Percentiles rank a stretch among this genome's conserved stretches.
These are phyloP conservation scores for Penicillium ucsense DNA, from an alignment of 495 filamentous ascomycete species.

Conservation along the genomic window DNA sequence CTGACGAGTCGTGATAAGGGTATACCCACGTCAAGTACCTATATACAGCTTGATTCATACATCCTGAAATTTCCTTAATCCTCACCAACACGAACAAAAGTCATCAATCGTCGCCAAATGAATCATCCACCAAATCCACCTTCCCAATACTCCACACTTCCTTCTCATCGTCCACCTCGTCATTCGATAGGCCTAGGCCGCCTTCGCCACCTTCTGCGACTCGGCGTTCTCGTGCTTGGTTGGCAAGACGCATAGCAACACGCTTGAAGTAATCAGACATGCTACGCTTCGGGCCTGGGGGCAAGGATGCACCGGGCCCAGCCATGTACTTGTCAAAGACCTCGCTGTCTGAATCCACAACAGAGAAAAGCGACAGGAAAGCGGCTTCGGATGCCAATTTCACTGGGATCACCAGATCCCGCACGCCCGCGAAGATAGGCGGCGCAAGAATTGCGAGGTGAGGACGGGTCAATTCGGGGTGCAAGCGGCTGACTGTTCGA, in stretches of 20 bases:
- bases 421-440: slow-evolving; percentile 80
- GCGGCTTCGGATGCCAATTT: slow-evolving; percentile 93
- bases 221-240: slow-evolving; percentile 74
- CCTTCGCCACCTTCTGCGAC: slow-evolving; percentile 86
- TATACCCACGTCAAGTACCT: slow-evolving; percentile 5
- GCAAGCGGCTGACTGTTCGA: slow-evolving; percentile 68
- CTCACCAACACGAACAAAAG: slow-evolving; percentile 5
- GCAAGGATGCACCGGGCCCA: slow-evolving; percentile 48
- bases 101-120: slow-evolving; percentile 43
- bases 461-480: slow-evolving; percentile 66
- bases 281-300: slow-evolving; percentile 65
- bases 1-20: no score
- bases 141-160: slow-evolving; percentile 94
- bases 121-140: slow-evolving; percentile 65
- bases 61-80: slow-evolving; percentile 7
- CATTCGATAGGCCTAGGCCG: slow-evolving; percentile 71
- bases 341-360: slow-evolving; percentile 73
- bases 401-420: slow-evolving; percentile 89
- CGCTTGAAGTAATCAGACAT: slow-evolving; percentile 98
- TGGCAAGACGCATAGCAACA: slow-evolving; percentile 69
- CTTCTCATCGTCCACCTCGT: slow-evolving; percentile 87
- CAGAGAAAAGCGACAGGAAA: slow-evolving; percentile 86
- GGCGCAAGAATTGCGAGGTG: slow-evolving; percentile 70
- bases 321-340: slow-evolving; percentile 90
- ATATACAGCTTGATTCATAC: slow-evolving; percentile 13